Conservation (phyloP, 768 basidiomycete species). For the Lanmaoa rubissima region DNA sequence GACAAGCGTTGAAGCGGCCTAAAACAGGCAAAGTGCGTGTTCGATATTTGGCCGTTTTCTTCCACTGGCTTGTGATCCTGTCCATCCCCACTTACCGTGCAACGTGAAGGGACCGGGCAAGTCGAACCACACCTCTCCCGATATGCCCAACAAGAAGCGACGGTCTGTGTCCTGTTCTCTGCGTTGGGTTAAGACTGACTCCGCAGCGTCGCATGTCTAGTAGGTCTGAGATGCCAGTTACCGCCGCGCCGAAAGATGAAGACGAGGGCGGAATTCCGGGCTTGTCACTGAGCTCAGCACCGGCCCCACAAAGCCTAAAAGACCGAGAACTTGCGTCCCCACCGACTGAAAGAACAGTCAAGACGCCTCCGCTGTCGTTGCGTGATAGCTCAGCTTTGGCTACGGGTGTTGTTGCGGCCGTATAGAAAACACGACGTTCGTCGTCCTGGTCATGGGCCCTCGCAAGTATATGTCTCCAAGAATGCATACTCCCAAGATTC, state of each 20-base stretch:
- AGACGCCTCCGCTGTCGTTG: constrained; percentile 59
- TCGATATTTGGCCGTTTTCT: constrained; percentile 12
- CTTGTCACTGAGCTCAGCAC: constrained; percentile 29
- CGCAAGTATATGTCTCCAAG: constrained; percentile 5
- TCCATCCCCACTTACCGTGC: constrained; percentile 31
- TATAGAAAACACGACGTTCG: constrained; percentile 20
- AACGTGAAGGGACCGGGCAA: constrained; percentile 56
- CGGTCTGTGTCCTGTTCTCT: constrained; percentile 52
- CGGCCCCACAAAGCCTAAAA: constrained; percentile 36
- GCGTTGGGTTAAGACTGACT: constrained; percentile 22
- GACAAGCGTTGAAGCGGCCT: constrained; percentile 67
- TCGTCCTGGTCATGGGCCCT: neutral
- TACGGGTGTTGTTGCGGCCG: constrained; percentile 39
- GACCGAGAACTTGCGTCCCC: constrained; percentile 39
- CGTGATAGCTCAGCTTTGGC: constrained; percentile 59
- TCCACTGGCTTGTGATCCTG: constrained; percentile 10
- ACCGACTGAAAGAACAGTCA: constrained; percentile 46
- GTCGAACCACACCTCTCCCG: constrained; percentile 59
- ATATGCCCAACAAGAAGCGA: constrained; percentile 79
- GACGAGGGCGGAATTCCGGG: constrained; percentile 39
- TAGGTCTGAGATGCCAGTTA: constrained; percentile 42
- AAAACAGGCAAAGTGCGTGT: constrained; percentile 58
- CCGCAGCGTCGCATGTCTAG: constrained; percentile 30
- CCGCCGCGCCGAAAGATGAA: constrained; percentile 34
- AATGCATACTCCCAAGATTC: neutral